Conservation (phyloP, 345 rosid genomes). For the Bruguiera parviflora region DNA sequence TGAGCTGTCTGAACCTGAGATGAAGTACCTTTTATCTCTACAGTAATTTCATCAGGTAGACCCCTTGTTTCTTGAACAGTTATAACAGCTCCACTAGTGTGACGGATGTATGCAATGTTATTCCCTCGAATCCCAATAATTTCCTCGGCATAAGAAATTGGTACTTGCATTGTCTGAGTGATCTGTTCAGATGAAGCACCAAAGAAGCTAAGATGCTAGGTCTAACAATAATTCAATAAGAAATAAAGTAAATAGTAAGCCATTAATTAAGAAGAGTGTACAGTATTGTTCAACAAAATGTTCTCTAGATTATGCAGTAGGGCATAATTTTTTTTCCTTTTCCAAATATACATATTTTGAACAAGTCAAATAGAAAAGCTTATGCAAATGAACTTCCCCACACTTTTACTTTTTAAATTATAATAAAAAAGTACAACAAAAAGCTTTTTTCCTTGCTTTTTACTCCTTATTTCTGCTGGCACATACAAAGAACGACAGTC, state of each 20-base stretch:
- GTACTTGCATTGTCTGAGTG: conserved; percentile 80
- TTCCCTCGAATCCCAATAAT: conserved; percentile 75
- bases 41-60: conserved; percentile 65
- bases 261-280: background rate
- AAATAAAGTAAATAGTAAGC: background rate
- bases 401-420: background rate
- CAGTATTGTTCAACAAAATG: background rate
- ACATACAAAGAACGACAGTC: too few species aligned
- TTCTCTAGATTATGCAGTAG: background rate
- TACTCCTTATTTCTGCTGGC: too few species aligned
- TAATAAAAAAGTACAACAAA: too few species aligned
- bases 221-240: background rate
- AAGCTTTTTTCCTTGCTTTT: too few species aligned
- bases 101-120: conserved; percentile 69
- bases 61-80: conserved; percentile 67
- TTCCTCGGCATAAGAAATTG: conserved; percentile 74
- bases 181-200: conserved; percentile 33
- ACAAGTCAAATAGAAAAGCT: background rate
- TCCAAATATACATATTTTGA: background rate
- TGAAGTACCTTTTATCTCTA: conserved; percentile 76
- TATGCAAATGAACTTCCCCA: background rate
- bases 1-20: conserved; percentile 72
- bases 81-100: conserved; percentile 64
- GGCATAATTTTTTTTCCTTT: background rate
- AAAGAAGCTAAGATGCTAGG: background rate